Evolutionary conservation across 495 filamentous ascomycete species (phyloP).

Genomic region (Acidomyces sp.): DNA sequence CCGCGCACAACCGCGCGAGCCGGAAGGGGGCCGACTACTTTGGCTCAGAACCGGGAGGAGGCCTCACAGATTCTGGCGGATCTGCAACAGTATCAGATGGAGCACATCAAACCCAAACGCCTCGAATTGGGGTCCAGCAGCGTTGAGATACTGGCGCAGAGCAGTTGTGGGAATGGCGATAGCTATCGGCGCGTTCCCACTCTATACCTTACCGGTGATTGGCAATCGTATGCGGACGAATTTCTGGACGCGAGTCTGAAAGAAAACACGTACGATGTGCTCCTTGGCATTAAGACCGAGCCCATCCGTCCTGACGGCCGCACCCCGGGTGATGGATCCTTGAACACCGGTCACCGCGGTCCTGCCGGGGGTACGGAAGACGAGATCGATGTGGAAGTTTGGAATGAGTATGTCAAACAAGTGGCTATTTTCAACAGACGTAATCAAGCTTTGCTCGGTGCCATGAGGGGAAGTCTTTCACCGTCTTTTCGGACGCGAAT

Average conservation of each 20-base stretch:
- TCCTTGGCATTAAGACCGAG: constrained; percentile 8
- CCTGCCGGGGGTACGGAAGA: not conserved
- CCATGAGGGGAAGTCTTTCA: not conserved
- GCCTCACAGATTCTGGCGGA: constrained; percentile 13
- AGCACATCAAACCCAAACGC: constrained; percentile 8
- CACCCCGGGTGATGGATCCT: too few species aligned
- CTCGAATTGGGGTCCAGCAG: constrained; percentile 8
- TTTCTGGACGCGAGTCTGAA: constrained; percentile 10
- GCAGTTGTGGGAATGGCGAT: constrained; percentile 11
- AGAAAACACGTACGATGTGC: constrained; percentile 10
- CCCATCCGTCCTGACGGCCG: constrained; percentile 2
- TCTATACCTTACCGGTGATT: constrained; percentile 5
- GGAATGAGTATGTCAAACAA: constrained; percentile 19
- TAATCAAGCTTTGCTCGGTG: constrained; percentile 7
- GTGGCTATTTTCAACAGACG: constrained; percentile 15
- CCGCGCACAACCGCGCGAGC: not conserved
- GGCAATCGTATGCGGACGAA: constrained; percentile 5
- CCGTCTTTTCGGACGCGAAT: constrained; percentile 9
- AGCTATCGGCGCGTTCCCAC: constrained; percentile 3
- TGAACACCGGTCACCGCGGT: too few species aligned
- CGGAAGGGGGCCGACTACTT: not conserved
- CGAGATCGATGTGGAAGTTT: constrained; percentile 8
- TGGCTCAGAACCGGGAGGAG: not conserved
- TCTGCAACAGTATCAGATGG: constrained; percentile 8
- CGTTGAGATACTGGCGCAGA: constrained; percentile 16